phyloP scores from a whole-genome alignment of 768 basidiomycete genomes.

The Agrocybe pediades region DNA sequence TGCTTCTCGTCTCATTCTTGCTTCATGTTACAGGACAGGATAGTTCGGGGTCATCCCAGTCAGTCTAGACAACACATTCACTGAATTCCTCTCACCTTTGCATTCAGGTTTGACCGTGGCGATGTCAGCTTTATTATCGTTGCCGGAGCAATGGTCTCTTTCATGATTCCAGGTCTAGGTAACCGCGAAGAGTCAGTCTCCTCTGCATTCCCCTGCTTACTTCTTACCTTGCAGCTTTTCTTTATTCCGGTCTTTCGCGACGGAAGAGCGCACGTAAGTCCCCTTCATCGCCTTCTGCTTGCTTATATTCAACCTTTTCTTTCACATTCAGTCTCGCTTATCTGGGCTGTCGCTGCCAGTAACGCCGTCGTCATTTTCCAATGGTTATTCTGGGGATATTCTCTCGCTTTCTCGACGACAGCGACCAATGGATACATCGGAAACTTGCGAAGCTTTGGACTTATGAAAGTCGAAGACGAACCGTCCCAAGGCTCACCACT shows the following conservation, averaged over 20 bases:
- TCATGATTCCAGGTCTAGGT: conserved; percentile 82
- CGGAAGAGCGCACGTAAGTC: conserved; percentile 60
- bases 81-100: neutral
- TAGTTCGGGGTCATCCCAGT: neutral
- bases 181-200: neutral
- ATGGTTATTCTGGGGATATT: conserved; percentile 77
- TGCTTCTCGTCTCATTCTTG: neutral
- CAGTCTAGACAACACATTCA: neutral
- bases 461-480: conserved; percentile 67
- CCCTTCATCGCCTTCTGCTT: neutral
- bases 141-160: conserved; percentile 68
- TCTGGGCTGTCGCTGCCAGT: conserved; percentile 73
- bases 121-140: conserved; percentile 73
- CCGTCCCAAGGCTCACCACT: conserved; percentile 81
- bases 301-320: conserved; percentile 1
- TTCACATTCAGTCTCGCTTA: conserved; percentile 53
- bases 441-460: conserved; percentile 77
- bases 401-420: conserved; percentile 77
- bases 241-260: conserved; percentile 73
- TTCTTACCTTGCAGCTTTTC: conserved; percentile 48
- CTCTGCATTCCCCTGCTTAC: neutral
- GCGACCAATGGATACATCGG: conserved; percentile 79
- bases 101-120: conserved; percentile 63
- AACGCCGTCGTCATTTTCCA: conserved; percentile 80
- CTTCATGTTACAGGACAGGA: neutral